Conservation (phyloP, 176 grass and related monocot genomes). For the Zoysia pacifica region DNA sequence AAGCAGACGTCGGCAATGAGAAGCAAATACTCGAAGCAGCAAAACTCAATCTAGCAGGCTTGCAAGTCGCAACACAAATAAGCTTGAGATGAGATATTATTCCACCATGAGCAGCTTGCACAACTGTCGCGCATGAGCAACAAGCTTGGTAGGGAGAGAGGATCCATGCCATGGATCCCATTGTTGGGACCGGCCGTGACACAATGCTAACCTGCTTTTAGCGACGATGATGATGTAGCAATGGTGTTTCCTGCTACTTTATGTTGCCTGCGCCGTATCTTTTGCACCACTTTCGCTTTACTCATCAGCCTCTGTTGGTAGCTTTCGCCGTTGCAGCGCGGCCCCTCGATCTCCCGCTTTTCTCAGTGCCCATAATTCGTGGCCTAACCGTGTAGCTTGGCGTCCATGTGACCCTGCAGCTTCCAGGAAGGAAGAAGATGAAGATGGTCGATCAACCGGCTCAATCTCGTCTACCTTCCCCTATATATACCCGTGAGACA, state of each 20-base stretch:
- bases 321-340: constrained; percentile 15
- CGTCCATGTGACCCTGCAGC: constrained; percentile 52
- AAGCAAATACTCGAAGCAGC: background rate
- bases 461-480: background rate
- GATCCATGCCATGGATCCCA: background rate
- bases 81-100: background rate
- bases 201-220: constrained; percentile 11
- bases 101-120: constrained; percentile 14
- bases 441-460: background rate
- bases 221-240: background rate
- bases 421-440: constrained; percentile 37
- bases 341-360: background rate
- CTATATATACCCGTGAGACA: constrained; percentile 70
- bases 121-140: constrained; percentile 7
- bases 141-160: background rate
- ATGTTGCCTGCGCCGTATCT: too few species aligned
- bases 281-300: too few species aligned
- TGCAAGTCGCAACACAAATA: constrained; percentile 37
- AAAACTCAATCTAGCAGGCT: constrained; percentile 1
- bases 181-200: constrained; percentile 22
- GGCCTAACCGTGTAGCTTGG: constrained; percentile 29
- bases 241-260: constrained; percentile 33
- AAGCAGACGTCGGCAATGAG: background rate
- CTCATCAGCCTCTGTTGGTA: background rate
- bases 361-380: constrained; percentile 42